Conservation (phyloP, 805 yeast genomes). For the Wickerhamiella occidentalis region DNA sequence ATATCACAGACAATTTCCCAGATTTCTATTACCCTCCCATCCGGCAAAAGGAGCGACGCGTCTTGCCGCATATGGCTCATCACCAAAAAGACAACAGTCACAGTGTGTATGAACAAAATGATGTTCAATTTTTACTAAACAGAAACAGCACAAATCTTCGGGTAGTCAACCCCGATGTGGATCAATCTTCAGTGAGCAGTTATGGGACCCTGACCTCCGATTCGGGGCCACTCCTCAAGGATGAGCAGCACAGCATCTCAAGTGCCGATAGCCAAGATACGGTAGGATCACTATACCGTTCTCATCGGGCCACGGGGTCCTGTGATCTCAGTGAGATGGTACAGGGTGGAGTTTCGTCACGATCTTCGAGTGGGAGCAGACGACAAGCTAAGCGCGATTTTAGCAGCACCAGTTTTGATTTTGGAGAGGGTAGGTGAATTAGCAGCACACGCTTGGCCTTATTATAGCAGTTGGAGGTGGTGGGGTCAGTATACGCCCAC, state of each 20-base stretch:
- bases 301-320: conserved; percentile 1
- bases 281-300: neutral
- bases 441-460: too few species aligned
- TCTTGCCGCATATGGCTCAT: neutral
- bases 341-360: neutral
- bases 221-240: conserved; percentile 2
- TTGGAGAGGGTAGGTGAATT: neutral
- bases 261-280: conserved; percentile 1
- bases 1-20: conserved; percentile 4
- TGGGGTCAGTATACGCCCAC: too few species aligned
- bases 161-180: conserved; percentile 49
- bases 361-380: conserved; percentile 6
- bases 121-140: conserved; percentile 62
- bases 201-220: neutral
- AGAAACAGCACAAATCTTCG: conserved; percentile 47
- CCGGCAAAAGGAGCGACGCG: neutral
- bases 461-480: too few species aligned
- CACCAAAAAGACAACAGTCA: neutral
- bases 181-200: conserved; percentile 8
- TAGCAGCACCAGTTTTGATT: neutral
- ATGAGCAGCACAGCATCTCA: neutral
- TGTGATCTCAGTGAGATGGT: conserved; percentile 3
- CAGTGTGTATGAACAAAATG: conserved; percentile 22
- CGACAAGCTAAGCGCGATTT: neutral
- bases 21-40: conserved; percentile 9